Percentiles rank a stretch among this genome's conserved stretches.
Conservation (phyloP, 2,329 filamentous ascomycete species). For the Cladosporium sp. region DNA sequence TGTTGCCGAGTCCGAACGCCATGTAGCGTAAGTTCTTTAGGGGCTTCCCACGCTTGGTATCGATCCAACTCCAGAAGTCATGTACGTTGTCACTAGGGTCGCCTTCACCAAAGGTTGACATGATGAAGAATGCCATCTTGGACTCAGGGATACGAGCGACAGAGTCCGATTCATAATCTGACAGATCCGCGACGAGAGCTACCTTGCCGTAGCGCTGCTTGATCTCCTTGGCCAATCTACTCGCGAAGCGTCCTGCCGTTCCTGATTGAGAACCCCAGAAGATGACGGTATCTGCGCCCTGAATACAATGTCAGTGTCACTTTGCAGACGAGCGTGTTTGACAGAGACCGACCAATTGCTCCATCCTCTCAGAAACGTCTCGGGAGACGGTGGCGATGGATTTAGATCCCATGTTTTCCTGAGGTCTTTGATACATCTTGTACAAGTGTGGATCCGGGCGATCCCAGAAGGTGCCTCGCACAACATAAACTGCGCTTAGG, state of each 20-base stretch:
- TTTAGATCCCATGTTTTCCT: conserved; percentile 33
- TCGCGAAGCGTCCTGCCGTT: conserved; percentile 43
- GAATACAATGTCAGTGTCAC: background rate
- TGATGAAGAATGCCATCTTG: conserved; percentile 25
- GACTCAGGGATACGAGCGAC: conserved; percentile 14
- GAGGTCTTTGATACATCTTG: conserved; percentile 48
- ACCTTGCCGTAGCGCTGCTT: conserved; percentile 38
- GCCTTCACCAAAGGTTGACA: conserved; percentile 29
- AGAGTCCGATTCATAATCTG: conserved; percentile 40
- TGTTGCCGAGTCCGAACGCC: conserved; percentile 45
- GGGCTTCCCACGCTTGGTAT: conserved; percentile 11
- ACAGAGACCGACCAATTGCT: conserved; percentile 28
- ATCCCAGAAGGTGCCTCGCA: conserved; percentile 37
- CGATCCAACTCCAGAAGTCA: conserved; percentile 33
- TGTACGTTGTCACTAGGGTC: conserved; percentile 47
- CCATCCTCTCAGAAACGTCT: conserved; percentile 44
- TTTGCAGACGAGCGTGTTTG: background rate
- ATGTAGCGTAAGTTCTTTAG: conserved; percentile 33
- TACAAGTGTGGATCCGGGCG: conserved; percentile 48
- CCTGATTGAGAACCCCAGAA: conserved; percentile 50
- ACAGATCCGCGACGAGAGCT: conserved; percentile 41
- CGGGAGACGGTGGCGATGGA: conserved; percentile 28
- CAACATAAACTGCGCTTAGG: conserved; percentile 14
- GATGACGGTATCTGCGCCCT: conserved; percentile 33
- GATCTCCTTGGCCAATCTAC: conserved; percentile 38